Evolutionary conservation across 2,329 filamentous ascomycete genomes (phyloP).

Genomic region (Curvularia spicifera): DNA sequence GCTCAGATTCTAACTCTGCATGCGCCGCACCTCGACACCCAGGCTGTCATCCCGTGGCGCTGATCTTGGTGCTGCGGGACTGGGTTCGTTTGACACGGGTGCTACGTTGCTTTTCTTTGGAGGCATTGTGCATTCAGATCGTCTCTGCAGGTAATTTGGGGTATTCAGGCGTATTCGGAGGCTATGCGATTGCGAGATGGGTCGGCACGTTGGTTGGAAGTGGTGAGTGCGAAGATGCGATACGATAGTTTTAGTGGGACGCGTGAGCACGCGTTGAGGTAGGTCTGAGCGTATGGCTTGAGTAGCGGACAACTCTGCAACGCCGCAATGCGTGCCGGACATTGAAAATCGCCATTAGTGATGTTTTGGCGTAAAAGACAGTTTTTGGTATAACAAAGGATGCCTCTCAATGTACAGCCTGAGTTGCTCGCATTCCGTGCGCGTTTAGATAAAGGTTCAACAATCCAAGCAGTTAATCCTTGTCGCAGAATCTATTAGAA

Average conservation of each 20-base stretch:
- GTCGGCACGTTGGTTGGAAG: conserved; percentile 7
- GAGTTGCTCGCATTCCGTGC: neutral
- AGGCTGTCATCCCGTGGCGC: conserved; percentile 49
- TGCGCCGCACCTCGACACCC: conserved; percentile 52
- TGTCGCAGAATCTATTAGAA: neutral
- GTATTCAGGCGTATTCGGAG: neutral
- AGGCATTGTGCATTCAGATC: conserved; percentile 48
- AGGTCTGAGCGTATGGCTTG: conserved; percentile 17
- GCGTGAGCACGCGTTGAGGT: conserved; percentile 40
- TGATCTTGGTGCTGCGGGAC: conserved; percentile 31
- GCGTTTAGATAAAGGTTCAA: neutral
- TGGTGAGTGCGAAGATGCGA: conserved; percentile 23
- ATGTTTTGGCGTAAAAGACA: neutral
- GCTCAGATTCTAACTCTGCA: neutral
- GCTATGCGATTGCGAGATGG: conserved; percentile 3
- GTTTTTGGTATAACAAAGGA: neutral
- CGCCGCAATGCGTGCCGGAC: neutral
- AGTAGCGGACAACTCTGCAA: neutral
- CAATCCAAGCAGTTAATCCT: neutral
- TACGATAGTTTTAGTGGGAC: conserved; percentile 30
- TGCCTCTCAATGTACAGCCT: neutral
- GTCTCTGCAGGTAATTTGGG: neutral
- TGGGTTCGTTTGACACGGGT: conserved; percentile 48
- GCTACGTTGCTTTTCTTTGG: conserved; percentile 57
- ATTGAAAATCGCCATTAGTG: neutral